Percentiles rank a stretch among this genome's conserved stretches.
phyloP scores from a whole-genome alignment of 2,329 filamentous ascomycete genomes.

The Tolypocladium endophyticum region DNA sequence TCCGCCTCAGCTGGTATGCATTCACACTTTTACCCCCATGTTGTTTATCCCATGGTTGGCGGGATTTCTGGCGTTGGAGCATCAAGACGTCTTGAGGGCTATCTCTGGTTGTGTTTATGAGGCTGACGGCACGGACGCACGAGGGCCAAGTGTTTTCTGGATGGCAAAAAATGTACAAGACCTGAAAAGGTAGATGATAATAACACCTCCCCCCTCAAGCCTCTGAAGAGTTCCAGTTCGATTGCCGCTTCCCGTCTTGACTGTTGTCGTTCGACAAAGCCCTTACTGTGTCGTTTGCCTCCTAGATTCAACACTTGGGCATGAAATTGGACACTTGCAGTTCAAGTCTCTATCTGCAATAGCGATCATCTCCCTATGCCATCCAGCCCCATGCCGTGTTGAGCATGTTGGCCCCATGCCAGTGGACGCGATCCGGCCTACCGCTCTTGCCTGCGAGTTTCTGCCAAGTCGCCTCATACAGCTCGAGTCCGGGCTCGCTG shows the following conservation, averaged over 20 bases:
- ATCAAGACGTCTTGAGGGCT: slow-evolving; percentile 35
- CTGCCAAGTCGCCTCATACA: background rate
- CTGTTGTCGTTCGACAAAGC: background rate
- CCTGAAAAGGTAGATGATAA: slow-evolving; percentile 37
- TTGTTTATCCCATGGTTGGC: slow-evolving; percentile 35
- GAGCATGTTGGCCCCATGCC: slow-evolving; percentile 8
- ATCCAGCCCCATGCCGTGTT: slow-evolving; percentile 11
- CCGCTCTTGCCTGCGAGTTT: background rate
- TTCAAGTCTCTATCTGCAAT: background rate
- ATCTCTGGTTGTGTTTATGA: slow-evolving; percentile 32
- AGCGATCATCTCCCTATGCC: background rate
- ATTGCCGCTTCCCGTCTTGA: background rate
- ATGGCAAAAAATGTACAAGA: slow-evolving; percentile 17
- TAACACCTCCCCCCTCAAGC: slow-evolving; percentile 48
- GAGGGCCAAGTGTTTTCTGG: slow-evolving; percentile 24
- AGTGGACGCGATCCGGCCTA: background rate
- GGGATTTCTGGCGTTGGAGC: slow-evolving; percentile 38
- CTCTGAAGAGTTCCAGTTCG: background rate
- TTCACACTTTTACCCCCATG: slow-evolving; percentile 32
- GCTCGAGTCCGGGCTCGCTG: background rate
- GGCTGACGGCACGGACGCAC: slow-evolving; percentile 30
- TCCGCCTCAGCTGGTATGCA: slow-evolving; percentile 23
- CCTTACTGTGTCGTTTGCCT: background rate
- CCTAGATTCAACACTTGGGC: background rate
- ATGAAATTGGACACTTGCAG: background rate